Conservation (phyloP, 129 eudicot species). For the Kitagawia praeruptora region DNA sequence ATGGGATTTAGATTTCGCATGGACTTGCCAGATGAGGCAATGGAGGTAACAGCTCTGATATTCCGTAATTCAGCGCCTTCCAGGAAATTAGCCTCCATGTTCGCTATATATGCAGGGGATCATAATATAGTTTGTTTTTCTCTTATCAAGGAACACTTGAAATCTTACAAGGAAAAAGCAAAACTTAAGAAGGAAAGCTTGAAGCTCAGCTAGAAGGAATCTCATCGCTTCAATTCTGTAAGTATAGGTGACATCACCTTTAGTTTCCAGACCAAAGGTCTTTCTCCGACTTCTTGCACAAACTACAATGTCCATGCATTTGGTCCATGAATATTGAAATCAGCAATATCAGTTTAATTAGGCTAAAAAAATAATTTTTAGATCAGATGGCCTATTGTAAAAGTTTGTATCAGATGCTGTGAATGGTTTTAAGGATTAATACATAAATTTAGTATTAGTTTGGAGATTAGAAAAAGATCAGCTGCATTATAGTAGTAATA, state of each 20-base stretch:
- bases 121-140: background rate
- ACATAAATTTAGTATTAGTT: background rate
- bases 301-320: background rate
- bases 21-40: conserved; percentile 95
- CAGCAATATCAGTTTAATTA: background rate
- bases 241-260: conserved; percentile 18
- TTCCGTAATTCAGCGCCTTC: conserved; percentile 81
- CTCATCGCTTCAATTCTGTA: conserved; percentile 85
- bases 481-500: background rate
- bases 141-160: conserved; percentile 55
- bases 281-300: background rate
- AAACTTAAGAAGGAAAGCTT: conserved; percentile 69
- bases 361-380: background rate
- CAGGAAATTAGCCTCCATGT: conserved; percentile 12
- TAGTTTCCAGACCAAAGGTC: background rate
- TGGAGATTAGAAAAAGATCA: background rate
- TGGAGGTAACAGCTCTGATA: conserved; percentile 80
- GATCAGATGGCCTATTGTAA: background rate
- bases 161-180: conserved; percentile 61
- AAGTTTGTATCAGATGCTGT: background rate
- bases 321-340: background rate
- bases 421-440: background rate
- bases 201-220: conserved; percentile 81
- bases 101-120: conserved; percentile 9
- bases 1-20: conserved; percentile 92